Evolutionary conservation across 352 stramenopile species (phyloP).

Genomic region (Pythium aquatile): DNA sequence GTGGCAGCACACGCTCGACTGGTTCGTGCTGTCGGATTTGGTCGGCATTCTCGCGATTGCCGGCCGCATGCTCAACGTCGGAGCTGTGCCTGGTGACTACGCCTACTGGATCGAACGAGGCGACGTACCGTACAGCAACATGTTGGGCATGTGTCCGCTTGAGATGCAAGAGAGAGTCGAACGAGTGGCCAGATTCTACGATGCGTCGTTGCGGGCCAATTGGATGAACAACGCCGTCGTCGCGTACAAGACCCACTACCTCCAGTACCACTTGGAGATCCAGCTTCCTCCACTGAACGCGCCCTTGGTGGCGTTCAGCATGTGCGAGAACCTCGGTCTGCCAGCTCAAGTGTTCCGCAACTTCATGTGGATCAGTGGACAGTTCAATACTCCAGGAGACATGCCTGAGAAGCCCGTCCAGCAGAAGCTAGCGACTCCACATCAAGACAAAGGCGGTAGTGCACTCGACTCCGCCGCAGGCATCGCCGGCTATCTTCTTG

Average conservation of each 20-base stretch:
- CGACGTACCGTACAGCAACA: slow-evolving; percentile 64
- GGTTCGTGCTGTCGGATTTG: slow-evolving; percentile 58
- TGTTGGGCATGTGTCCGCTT: slow-evolving; percentile 45
- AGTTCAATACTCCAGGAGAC: slow-evolving; percentile 45
- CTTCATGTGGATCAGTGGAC: slow-evolving; percentile 62
- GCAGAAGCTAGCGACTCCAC: not conserved
- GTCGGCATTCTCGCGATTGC: slow-evolving; percentile 62
- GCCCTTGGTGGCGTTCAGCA: slow-evolving; percentile 46
- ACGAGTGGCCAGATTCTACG: slow-evolving; percentile 58
- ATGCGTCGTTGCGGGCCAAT: slow-evolving; percentile 40
- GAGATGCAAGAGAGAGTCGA: slow-evolving; percentile 50
- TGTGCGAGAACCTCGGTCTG: slow-evolving; percentile 58
- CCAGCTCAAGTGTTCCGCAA: slow-evolving; percentile 59
- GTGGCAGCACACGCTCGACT: slow-evolving; percentile 28
- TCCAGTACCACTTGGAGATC: slow-evolving; percentile 75
- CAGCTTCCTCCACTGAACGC: slow-evolving; percentile 70
- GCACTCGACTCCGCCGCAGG: slow-evolving; percentile 45
- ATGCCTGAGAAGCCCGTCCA: slow-evolving; percentile 43
- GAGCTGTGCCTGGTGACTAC: slow-evolving; percentile 60
- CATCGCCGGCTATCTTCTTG: slow-evolving; percentile 62
- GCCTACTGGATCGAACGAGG: slow-evolving; percentile 56
- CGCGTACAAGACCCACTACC: slow-evolving; percentile 48
- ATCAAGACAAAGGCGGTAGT: slow-evolving; percentile 30
- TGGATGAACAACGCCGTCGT: slow-evolving; percentile 39
- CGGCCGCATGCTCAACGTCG: slow-evolving; percentile 61